phyloP scores from a whole-genome alignment of 169 alveolate genomes.

The Eimeria sp. region DNA sequence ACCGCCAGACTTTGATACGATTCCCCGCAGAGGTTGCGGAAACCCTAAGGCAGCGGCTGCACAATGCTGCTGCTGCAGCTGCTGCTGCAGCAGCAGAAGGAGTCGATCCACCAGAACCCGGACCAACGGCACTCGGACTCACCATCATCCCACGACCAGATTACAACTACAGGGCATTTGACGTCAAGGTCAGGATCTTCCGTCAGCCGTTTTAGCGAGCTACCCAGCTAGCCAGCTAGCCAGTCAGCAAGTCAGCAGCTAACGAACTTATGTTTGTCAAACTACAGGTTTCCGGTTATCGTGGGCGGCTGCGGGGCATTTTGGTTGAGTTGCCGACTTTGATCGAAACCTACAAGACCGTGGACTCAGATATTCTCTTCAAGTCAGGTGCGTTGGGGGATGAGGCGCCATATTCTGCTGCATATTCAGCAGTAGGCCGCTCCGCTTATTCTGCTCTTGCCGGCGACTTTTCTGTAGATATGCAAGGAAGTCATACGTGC shows the following conservation, averaged over 20 bases:
- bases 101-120: constrained; percentile 20
- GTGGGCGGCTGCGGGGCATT: constrained; percentile 85
- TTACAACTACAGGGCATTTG: constrained; percentile 53
- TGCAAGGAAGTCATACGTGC: not conserved
- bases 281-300: constrained; percentile 66
- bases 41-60: constrained; percentile 78
- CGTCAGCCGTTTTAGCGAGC: not conserved
- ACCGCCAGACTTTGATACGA: constrained; percentile 78
- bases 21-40: constrained; percentile 82
- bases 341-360: constrained; percentile 91
- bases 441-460: not conserved
- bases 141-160: constrained; percentile 57
- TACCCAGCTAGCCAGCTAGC: not conserved
- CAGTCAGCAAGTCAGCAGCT: not conserved
- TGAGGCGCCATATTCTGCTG: not conserved
- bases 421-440: not conserved
- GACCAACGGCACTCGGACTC: constrained; percentile 70
- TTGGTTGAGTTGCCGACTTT: constrained; percentile 92
- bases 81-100: constrained; percentile 44
- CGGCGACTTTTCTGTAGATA: not conserved
- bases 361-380: constrained; percentile 91
- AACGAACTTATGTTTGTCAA: not conserved
- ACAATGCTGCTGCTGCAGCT: constrained; percentile 29
- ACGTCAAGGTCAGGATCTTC: not conserved
- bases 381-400: constrained; percentile 85